Conservation (phyloP, 2,329 filamentous ascomycete species). For the Alternaria tenuissima region DNA sequence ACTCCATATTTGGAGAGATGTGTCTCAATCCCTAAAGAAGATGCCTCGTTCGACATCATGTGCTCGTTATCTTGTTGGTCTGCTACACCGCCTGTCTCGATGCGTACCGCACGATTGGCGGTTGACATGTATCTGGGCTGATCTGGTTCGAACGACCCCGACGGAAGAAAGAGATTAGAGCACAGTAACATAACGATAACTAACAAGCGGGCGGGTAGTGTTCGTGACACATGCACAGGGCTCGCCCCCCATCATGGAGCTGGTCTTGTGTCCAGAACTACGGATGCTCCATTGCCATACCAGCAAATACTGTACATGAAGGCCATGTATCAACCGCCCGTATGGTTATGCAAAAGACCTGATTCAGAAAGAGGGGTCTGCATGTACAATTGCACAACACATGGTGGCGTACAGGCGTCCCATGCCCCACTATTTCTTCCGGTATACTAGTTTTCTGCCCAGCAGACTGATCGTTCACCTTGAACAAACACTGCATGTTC, state of each 20-base stretch:
- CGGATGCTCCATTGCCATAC: conserved; percentile 4
- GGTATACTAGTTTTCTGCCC: background rate
- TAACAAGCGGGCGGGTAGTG: conserved; percentile 33
- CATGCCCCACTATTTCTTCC: conserved; percentile 12
- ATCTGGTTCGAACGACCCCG: conserved; percentile 16
- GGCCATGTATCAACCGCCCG: conserved; percentile 1
- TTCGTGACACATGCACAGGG: conserved; percentile 34
- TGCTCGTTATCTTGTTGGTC: background rate
- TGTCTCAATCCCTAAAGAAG: no score
- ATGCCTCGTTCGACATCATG: background rate
- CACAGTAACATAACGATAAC: conserved; percentile 37
- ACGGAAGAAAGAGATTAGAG: conserved; percentile 20
- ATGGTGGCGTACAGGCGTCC: conserved; percentile 17
- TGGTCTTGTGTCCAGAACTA: conserved; percentile 13
- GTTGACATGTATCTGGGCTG: conserved; percentile 14
- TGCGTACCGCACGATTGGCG: conserved; percentile 14
- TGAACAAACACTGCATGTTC: conserved; percentile 4
- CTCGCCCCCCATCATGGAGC: conserved; percentile 24
- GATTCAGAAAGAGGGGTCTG: conserved; percentile 20
- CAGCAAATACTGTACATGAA: conserved; percentile 1
- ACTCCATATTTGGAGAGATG: no score
- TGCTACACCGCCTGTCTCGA: conserved; percentile 15
- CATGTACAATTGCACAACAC: conserved; percentile 15
- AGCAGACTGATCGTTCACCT: background rate
- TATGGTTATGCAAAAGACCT: conserved; percentile 18